These are phyloP conservation scores for Gypsophila paniculata DNA, from an alignment of 179 eudicot species.

Conservation along the genomic window DNA sequence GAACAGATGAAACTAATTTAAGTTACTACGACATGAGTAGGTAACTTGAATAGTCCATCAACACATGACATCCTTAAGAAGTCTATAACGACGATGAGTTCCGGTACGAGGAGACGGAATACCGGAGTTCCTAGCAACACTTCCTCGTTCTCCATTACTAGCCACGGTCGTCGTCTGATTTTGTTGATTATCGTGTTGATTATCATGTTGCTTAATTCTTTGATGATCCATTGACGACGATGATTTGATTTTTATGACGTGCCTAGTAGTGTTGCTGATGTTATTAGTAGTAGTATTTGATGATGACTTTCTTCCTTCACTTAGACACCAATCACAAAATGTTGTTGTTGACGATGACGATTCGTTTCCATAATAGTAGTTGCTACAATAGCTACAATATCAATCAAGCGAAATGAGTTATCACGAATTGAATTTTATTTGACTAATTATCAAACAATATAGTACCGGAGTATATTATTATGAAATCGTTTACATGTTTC, in stretches of 20 bases:
- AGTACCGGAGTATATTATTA: no score
- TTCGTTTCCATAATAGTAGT: constrained; percentile 41
- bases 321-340: constrained; percentile 76
- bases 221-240: constrained; percentile 21
- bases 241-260: constrained; percentile 17
- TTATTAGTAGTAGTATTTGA: not conserved
- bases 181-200: constrained; percentile 16
- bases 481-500: no score
- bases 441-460: no score
- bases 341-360: constrained; percentile 15
- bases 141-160: not conserved
- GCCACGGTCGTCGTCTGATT: constrained; percentile 24
- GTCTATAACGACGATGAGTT: constrained; percentile 71
- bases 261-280: not conserved
- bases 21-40: not conserved
- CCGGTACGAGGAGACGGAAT: constrained; percentile 58
- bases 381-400: constrained; percentile 70
- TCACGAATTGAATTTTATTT: no score
- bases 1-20: no score
- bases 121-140: constrained; percentile 32
- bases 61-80: constrained; percentile 94
- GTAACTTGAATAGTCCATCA: constrained; percentile 7
- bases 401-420: not conserved
- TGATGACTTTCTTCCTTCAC: constrained; percentile 40
- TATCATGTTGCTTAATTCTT: constrained; percentile 34